Percentiles rank a stretch among this genome's conserved stretches.
Conservation (phyloP, 768 basidiomycete species). For the Lentinula sp. region DNA sequence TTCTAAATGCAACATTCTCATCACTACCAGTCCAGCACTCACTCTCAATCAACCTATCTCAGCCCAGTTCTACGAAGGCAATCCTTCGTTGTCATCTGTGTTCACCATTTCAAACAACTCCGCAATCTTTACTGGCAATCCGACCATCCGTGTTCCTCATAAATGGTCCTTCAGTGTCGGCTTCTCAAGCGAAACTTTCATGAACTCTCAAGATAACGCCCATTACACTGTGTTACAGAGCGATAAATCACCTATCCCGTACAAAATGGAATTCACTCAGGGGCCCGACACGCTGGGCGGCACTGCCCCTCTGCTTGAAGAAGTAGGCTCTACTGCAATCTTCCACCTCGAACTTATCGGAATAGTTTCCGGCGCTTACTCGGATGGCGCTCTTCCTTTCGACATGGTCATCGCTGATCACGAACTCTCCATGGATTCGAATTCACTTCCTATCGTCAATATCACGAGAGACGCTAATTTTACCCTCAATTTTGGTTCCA, state of each 20-base stretch:
- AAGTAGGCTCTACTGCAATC: slow-evolving; percentile 29
- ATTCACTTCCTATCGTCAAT: slow-evolving; percentile 61
- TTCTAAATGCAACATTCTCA: slow-evolving; percentile 49
- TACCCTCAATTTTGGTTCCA: slow-evolving; percentile 44
- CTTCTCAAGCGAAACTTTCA: slow-evolving; percentile 61
- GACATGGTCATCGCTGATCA: slow-evolving; percentile 61
- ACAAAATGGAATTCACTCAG: slow-evolving; percentile 71
- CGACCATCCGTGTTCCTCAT: slow-evolving; percentile 68
- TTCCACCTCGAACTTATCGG: slow-evolving; percentile 57
- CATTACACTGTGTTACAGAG: slow-evolving; percentile 60
- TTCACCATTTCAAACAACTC: slow-evolving; percentile 59
- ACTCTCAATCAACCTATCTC: slow-evolving; percentile 45
- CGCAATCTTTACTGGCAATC: slow-evolving; percentile 42
- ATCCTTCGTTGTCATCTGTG: slow-evolving; percentile 70
- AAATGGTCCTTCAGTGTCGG: slow-evolving; percentile 91
- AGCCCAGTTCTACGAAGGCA: slow-evolving; percentile 55
- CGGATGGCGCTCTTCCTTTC: slow-evolving; percentile 54
- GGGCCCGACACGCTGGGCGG: slow-evolving; percentile 72
- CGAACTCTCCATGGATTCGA: slow-evolving; percentile 48
- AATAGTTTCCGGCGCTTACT: slow-evolving; percentile 71
- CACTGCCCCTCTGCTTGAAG: slow-evolving; percentile 50
- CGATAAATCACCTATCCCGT: slow-evolving; percentile 67
- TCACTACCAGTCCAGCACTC: slow-evolving; percentile 49
- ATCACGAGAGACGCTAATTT: slow-evolving; percentile 53
- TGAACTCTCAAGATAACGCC: slow-evolving; percentile 32